Percentiles rank a stretch among this genome's conserved stretches.
Conservation (phyloP, 371 early-diverging fungal species). For the Mortierella sp. region DNA sequence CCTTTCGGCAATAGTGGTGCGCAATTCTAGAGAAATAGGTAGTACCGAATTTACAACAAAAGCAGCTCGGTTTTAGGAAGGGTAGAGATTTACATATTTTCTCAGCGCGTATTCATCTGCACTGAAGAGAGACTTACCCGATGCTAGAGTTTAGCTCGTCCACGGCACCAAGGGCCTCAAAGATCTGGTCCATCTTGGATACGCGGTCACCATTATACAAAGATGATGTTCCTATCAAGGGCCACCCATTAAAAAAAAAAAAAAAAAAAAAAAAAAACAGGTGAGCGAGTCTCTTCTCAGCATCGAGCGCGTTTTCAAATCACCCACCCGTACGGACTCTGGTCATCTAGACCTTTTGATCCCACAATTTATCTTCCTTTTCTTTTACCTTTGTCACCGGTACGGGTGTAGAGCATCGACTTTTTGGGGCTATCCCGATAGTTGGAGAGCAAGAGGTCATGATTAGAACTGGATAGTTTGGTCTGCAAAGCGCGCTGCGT, state of each 20-base stretch:
- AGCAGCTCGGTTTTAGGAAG: no score
- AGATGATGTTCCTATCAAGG: constrained; percentile 78
- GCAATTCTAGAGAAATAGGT: constrained; percentile 63
- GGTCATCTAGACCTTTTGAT: no score
- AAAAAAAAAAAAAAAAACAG: no score
- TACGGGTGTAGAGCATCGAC: constrained; percentile 87
- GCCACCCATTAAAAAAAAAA: constrained; percentile 6
- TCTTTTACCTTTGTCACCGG: constrained; percentile 90
- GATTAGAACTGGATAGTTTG: not conserved
- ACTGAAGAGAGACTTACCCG: constrained; percentile 55
- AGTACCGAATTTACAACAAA: no score
- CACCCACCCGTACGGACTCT: no score
- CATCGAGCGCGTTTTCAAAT: no score
- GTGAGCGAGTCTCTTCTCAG: no score
- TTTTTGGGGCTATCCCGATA: constrained; percentile 37
- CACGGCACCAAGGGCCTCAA: constrained; percentile 90
- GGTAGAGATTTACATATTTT: no score
- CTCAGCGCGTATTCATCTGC: no score
- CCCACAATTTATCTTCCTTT: no score
- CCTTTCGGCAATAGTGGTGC: constrained; percentile 71
- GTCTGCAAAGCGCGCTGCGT: no score
- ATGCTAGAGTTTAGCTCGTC: constrained; percentile 79
- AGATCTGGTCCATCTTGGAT: constrained; percentile 85
- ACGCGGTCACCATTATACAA: constrained; percentile 93
- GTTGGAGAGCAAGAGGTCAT: not conserved